Conservation (phyloP, 352 stramenopile species). For the Bremia lactucae region DNA sequence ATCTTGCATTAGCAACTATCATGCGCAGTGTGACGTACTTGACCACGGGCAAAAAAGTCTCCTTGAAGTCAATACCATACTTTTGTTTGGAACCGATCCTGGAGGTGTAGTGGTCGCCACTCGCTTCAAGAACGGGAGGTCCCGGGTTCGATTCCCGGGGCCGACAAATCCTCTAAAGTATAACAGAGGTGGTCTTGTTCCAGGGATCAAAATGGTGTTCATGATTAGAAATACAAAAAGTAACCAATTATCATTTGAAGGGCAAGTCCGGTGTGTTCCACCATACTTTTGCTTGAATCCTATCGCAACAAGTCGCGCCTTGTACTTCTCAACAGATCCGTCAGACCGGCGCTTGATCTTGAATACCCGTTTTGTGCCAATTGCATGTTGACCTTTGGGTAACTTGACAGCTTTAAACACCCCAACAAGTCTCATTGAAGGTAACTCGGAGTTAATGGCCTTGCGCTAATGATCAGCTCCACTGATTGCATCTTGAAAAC, state of each 20-base stretch:
- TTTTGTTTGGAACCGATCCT: constrained; percentile 12
- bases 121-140: too few relatives aligned
- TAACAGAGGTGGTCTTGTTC: too few relatives aligned
- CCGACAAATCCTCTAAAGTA: too few relatives aligned
- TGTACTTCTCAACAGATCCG: background rate
- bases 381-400: background rate
- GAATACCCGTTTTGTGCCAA: background rate
- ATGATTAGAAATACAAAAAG: too few relatives aligned
- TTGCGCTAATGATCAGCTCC: background rate
- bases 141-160: too few relatives aligned
- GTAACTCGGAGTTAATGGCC: background rate
- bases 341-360: background rate
- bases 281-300: constrained; percentile 11
- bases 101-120: too few relatives aligned
- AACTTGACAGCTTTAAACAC: background rate
- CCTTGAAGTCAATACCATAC: background rate
- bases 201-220: too few relatives aligned
- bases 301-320: background rate
- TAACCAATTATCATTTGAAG: too few relatives aligned
- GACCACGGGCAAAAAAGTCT: background rate
- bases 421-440: background rate
- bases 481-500: background rate
- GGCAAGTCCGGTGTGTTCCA: too few relatives aligned
- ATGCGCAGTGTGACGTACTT: background rate
- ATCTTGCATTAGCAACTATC: background rate